Base-by-base conservation (phyloP, 2,329 filamentous ascomycete species). In the Paecilomyces formosus region DNA sequence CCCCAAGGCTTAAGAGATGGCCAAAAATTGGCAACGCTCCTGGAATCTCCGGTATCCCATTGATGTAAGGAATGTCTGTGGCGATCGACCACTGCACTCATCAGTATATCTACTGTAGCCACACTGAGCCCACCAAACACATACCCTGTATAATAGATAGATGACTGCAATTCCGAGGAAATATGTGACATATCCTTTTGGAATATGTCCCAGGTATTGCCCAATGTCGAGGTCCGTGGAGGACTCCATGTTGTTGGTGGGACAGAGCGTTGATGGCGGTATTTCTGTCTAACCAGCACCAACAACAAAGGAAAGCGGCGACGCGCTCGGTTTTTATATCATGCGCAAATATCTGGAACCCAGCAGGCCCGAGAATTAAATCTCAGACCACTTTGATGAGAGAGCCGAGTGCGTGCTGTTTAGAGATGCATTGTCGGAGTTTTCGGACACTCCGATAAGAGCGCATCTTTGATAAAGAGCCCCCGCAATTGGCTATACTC, bases 1-100 rank as follows among this genome's bases (percentile, higher is more conserved):
- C 77, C 1, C 82, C 82, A 4, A 86, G 77, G 59, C 83, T 78
- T 1, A 83, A 64, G 3, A 87, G 73, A 65, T 84, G 85, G 7
- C 84, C 84, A 61, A 87, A 81, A 5, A 87, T 61, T 2, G 82
- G 83, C 2, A 83, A 61, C 5, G 69, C 68, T 1, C 82, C 82
- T 0, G 82, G 82, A 31, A 85, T 79, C 62, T 84, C 81, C 1
- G 82, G 82, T 1, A 85, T 70, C 12, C 78, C 78, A 66, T 82
- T 82, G 67, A 85, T 83, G 62, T 80, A 79, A 6, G 82, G 78
- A 0, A 76, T 76, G 57, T 85, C 82, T 5, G 82, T 85, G 5
- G 50, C 9, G 6, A 11, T 52, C 2, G 50, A 52, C 50, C 50
- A 52, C 50, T 52, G 13, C 15, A 28, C 3, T 12, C 18, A 28